phyloP scores from a whole-genome alignment of 805 yeast species.

The Cyberlindnera xylosilytica region DNA sequence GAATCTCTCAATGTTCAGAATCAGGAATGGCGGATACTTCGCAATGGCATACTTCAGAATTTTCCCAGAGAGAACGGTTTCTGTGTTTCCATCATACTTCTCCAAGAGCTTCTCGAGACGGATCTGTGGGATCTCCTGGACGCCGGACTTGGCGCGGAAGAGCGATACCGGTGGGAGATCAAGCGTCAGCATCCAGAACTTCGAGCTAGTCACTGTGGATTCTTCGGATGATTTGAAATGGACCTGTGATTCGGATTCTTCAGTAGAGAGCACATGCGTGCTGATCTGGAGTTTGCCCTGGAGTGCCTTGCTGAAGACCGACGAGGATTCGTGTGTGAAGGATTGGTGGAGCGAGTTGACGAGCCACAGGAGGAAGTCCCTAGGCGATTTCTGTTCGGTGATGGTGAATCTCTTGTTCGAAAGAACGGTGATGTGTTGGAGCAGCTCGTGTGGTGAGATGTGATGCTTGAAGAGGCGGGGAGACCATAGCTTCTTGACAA shows the following conservation, averaged over 20 bases:
- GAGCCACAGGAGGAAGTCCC: conserved; percentile 57
- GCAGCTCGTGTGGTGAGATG: conserved; percentile 64
- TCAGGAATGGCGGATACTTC: conserved; percentile 49
- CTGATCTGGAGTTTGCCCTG: conserved; percentile 50
- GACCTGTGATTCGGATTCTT: conserved; percentile 1
- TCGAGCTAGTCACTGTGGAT: conserved; percentile 13
- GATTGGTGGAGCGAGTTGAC: conserved; percentile 43
- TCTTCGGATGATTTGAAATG: conserved; percentile 1
- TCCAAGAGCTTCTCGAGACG: conserved; percentile 41
- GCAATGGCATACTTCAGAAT: conserved; percentile 37
- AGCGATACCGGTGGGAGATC: conserved; percentile 57
- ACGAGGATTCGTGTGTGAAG: conserved; percentile 16
- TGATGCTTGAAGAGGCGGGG: conserved; percentile 53
- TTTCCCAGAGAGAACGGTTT: conserved; percentile 32
- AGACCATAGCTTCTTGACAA: conserved; percentile 65
- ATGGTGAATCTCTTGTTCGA: conserved; percentile 42
- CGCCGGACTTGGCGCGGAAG: conserved; percentile 46
- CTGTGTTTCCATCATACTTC: conserved; percentile 35
- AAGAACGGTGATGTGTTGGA: conserved; percentile 43
- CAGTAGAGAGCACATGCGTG: conserved; percentile 1
- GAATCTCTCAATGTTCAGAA: conserved; percentile 57
- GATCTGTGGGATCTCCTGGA: conserved; percentile 51
- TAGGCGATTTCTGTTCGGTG: conserved; percentile 47
- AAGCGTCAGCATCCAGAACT: conserved; percentile 55
- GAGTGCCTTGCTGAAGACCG: conserved; percentile 35